Percentiles rank a stretch among this genome's conserved stretches.
Evolutionary conservation across 1,284 basidiomycete species (phyloP).

Genomic region (Marasmius oreades): DNA sequence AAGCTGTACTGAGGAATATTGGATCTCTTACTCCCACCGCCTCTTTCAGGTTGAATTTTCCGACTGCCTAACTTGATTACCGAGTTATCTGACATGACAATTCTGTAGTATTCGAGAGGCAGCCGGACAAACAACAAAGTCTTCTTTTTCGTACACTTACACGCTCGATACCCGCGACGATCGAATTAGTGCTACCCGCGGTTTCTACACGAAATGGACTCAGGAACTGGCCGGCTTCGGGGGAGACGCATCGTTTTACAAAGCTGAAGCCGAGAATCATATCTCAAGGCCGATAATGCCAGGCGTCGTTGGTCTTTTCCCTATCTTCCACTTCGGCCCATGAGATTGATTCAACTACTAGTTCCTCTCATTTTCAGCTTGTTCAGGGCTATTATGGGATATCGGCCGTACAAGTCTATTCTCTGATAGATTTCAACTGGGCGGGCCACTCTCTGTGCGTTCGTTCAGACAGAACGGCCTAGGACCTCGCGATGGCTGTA

Average conservation of each 20-base stretch:
- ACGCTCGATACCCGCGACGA: conserved; percentile 81
- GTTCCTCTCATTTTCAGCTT: conserved; percentile 63
- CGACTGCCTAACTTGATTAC: not conserved
- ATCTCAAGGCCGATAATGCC: conserved; percentile 56
- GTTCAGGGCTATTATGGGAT: conserved; percentile 60
- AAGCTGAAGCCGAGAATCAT: conserved; percentile 68
- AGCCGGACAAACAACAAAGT: conserved; percentile 81
- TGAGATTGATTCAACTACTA: conserved; percentile 22
- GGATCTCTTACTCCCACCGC: conserved; percentile 69
- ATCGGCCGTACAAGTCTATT: conserved; percentile 51
- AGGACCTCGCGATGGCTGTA: conserved; percentile 80
- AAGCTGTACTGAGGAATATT: conserved; percentile 76
- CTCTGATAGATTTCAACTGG: conserved; percentile 89
- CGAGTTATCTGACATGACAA: conserved; percentile 6
- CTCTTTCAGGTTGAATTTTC: conserved; percentile 66
- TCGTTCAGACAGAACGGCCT: conserved; percentile 85
- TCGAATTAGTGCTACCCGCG: conserved; percentile 58
- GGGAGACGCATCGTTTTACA: conserved; percentile 71
- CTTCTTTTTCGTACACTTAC: conserved; percentile 79
- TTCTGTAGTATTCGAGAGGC: conserved; percentile 71
- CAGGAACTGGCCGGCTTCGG: conserved; percentile 81
- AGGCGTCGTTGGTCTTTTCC: conserved; percentile 47
- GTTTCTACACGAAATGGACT: conserved; percentile 57
- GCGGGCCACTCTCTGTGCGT: conserved; percentile 88
- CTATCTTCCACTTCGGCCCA: not conserved